Percentiles rank a stretch among this genome's conserved stretches.
Evolutionary conservation across 169 alveolate species (phyloP).

Genomic region (Cyclospora cayetanensis): DNA sequence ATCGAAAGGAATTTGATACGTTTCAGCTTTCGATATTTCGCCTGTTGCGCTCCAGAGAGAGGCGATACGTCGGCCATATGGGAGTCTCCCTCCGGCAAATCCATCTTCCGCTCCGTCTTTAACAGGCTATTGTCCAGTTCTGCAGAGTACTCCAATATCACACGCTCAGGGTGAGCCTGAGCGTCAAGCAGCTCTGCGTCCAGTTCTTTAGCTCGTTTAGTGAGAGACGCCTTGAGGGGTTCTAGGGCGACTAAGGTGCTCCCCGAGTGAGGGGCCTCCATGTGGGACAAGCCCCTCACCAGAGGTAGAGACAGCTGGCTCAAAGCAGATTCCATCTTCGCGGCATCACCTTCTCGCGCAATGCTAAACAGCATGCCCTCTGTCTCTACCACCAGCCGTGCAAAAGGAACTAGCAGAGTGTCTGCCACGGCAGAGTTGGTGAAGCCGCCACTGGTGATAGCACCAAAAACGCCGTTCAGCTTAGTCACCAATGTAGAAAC

Average conservation of each 20-base stretch:
- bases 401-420: background rate
- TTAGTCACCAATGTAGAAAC: background rate
- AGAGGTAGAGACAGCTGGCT: background rate
- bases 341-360: background rate
- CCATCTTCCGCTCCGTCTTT: background rate
- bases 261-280: conserved; percentile 6
- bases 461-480: background rate
- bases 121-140: background rate
- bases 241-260: background rate
- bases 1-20: no score
- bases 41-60: background rate
- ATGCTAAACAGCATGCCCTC: background rate
- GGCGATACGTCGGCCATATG: background rate
- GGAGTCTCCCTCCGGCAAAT: background rate
- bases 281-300: background rate
- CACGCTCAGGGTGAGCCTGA: background rate
- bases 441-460: background rate
- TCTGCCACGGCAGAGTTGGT: background rate
- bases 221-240: background rate
- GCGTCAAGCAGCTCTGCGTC: background rate
- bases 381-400: background rate
- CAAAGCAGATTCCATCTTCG: background rate
- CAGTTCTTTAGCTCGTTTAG: background rate
- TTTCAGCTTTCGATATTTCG: no score
- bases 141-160: background rate